A percentile compares a stretch with the other conserved stretches of the same genome.
These are phyloP conservation scores for Caloboletus firmus DNA, from an alignment of 1,284 basidiomycete genomes.

Conservation along the genomic window DNA sequence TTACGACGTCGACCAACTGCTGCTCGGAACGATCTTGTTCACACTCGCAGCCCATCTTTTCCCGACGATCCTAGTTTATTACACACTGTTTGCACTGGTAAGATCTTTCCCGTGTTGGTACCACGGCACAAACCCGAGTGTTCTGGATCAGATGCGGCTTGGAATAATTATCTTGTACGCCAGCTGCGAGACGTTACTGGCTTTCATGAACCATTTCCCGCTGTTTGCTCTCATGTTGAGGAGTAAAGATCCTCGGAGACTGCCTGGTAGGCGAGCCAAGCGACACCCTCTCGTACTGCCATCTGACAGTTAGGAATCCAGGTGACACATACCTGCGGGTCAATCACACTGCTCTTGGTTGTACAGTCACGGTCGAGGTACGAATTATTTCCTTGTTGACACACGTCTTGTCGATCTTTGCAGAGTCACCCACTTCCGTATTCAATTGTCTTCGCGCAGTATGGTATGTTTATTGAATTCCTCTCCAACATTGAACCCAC, in stretches of 20 bases:
- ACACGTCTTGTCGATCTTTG: slow-evolving; percentile 9
- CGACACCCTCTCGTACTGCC: background rate
- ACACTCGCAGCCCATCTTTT: slow-evolving; percentile 89
- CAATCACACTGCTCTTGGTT: slow-evolving; percentile 12
- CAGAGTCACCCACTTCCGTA: slow-evolving; percentile 41
- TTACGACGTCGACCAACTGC: slow-evolving; percentile 91
- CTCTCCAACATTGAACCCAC: background rate
- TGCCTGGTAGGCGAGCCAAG: slow-evolving; percentile 63
- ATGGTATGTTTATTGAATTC: slow-evolving; percentile 32
- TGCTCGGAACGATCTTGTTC: slow-evolving; percentile 94
- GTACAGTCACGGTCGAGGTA: slow-evolving; percentile 28
- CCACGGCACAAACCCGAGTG: slow-evolving; percentile 3
- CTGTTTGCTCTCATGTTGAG: slow-evolving; percentile 86
- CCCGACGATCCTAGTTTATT: slow-evolving; percentile 88
- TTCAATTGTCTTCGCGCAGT: slow-evolving; percentile 39
- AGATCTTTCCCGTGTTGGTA: slow-evolving; percentile 26
- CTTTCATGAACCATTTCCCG: slow-evolving; percentile 88
- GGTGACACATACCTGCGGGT: slow-evolving; percentile 38
- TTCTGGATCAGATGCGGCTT: slow-evolving; percentile 55
- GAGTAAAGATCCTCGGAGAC: slow-evolving; percentile 80
- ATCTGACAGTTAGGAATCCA: slow-evolving; percentile 13
- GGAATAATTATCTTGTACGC: slow-evolving; percentile 60
- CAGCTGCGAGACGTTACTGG: slow-evolving; percentile 61
- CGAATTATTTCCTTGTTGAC: background rate
- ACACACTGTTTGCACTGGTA: slow-evolving; percentile 77